Conservation (phyloP, 768 basidiomycete genomes). For the Phylloporus sp. region DNA sequence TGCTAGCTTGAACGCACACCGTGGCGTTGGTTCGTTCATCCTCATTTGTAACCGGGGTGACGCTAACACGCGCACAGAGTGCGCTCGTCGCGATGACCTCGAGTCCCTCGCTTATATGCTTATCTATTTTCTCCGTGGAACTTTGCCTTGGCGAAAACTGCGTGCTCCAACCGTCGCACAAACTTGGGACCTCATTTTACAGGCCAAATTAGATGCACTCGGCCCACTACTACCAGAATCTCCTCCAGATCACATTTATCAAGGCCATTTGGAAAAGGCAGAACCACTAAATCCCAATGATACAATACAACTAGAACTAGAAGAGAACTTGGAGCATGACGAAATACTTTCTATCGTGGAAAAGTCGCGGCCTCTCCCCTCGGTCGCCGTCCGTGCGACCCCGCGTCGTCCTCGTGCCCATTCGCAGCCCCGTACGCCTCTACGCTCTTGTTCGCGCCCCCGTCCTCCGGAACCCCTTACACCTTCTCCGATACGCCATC, state of each 20-base stretch:
- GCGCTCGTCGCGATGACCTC: slow-evolving; percentile 72
- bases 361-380: slow-evolving; percentile 12
- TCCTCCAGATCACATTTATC: slow-evolving; percentile 12
- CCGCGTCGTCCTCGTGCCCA: slow-evolving; percentile 12
- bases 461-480: slow-evolving; percentile 11
- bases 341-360: slow-evolving; percentile 12
- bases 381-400: background rate
- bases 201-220: slow-evolving; percentile 63
- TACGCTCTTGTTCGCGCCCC: slow-evolving; percentile 8
- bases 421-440: slow-evolving; percentile 17
- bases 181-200: slow-evolving; percentile 76
- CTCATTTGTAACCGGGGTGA: background rate
- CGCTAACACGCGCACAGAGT: slow-evolving; percentile 40
- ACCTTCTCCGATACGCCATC: slow-evolving; percentile 19
- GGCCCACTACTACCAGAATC: slow-evolving; percentile 16
- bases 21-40: slow-evolving; percentile 57
- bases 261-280: slow-evolving; percentile 1
- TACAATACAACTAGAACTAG: slow-evolving; percentile 6
- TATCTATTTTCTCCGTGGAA: slow-evolving; percentile 74
- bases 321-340: slow-evolving; percentile 11
- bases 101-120: slow-evolving; percentile 81
- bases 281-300: background rate
- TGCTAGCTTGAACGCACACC: slow-evolving; percentile 68
- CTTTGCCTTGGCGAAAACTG: slow-evolving; percentile 72
- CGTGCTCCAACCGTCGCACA: slow-evolving; percentile 59